These are phyloP conservation scores for Aspergillus awamori DNA, from an alignment of 2,329 filamentous ascomycete species.

Conservation along the genomic window DNA sequence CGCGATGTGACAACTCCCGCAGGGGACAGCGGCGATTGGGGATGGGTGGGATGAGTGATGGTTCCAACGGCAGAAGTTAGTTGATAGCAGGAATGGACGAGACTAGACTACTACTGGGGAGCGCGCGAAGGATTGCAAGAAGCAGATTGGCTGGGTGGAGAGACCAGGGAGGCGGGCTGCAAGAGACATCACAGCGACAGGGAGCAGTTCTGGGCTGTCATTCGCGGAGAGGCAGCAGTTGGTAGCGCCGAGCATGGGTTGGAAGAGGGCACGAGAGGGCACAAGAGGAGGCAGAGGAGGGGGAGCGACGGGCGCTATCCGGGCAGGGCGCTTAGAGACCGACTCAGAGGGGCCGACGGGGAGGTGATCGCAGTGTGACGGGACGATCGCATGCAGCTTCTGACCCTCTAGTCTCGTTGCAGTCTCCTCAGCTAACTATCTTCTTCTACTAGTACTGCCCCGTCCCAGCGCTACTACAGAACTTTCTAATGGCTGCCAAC, in stretches of 20 bases:
- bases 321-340: slow-evolving; percentile 31
- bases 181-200: slow-evolving; percentile 36
- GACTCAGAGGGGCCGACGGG: slow-evolving; percentile 9
- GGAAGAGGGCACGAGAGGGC: slow-evolving; percentile 22
- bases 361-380: slow-evolving; percentile 16
- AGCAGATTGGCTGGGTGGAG: slow-evolving; percentile 13
- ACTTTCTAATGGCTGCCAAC: no score
- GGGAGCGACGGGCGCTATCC: slow-evolving; percentile 14
- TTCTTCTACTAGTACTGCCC: no score
- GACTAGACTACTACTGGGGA: background rate
- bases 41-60: no score
- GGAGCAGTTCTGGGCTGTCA: slow-evolving; percentile 19
- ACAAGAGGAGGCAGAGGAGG: background rate
- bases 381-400: background rate
- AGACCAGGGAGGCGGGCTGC: slow-evolving; percentile 29
- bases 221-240: slow-evolving; percentile 28
- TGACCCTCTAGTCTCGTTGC: no score
- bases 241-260: slow-evolving; percentile 37
- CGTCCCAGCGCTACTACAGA: no score
- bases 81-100: no score
- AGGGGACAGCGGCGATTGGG: slow-evolving; percentile 20
- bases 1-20: slow-evolving; percentile 37
- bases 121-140: background rate
- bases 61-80: no score
- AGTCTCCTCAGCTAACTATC: no score